Evolutionary conservation across 2,329 filamentous ascomycete genomes (phyloP), one percentile per base, ranked within the genome.

Genomic region (Penicillium sp.): DNA sequence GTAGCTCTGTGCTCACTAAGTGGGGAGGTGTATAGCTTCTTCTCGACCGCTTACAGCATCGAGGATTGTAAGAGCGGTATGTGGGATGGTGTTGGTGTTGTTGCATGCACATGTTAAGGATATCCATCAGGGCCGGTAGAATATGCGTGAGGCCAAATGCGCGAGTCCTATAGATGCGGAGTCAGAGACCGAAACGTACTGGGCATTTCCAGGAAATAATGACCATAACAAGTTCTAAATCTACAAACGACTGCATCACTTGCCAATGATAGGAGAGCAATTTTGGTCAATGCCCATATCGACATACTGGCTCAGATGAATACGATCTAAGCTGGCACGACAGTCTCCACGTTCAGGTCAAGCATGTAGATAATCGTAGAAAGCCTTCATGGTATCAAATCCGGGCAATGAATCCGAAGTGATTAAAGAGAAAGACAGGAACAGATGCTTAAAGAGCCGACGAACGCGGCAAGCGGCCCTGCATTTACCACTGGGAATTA

Each of bases 1-100:
- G 66, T 86, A 88, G 13, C 81, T 82, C 63, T 86, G 83, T 6
- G 84, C 84, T 9, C 85, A 75, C 48, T 81, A 77, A 12, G 87
- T 72, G 0, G 81, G 2, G 82, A 3, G 73, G 71, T 2, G 60
- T 2, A 71, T 67, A 2, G n/a, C n/a, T n/a, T 74, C 66, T 58
- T 80, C 73, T 66, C 76, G 61, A 59, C 77, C 58, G 54, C 69
- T 83, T 0, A 85, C 84, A 9, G 77, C 72, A 39, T 78, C 72
- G 26, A 84, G 70, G 80, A 78, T 29, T 80, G 74, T 3, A 82
- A 70, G 1, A 83, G 71, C 4, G 82, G 68, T 10, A 83, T 70
- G 1, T n/a, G 79, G 79, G 1, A 82, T 71, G 13, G 78, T 0
- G 79, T 82, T 0, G 81, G 81, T 83, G 62, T 83, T 83, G 65